A percentile compares a stretch with the other conserved stretches of the same genome.
These are phyloP conservation scores for Trifolium fragiferum DNA, from an alignment of 306 rosid genomes.

Conservation along the genomic window DNA sequence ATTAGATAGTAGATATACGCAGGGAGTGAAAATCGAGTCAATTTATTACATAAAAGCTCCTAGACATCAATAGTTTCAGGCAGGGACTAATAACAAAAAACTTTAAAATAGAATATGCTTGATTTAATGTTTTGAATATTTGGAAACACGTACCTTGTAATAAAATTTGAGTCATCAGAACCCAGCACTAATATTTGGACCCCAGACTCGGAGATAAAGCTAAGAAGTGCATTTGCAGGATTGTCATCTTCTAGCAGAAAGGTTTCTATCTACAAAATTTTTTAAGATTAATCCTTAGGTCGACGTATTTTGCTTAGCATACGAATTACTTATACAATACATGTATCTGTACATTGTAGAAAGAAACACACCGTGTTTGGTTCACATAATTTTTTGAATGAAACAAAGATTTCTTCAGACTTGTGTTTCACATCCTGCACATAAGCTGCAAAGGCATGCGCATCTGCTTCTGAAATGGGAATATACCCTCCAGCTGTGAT, in stretches of 20 bases:
- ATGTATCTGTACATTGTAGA: constrained; percentile 3
- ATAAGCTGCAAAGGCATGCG: constrained; percentile 57
- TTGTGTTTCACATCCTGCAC: constrained; percentile 63
- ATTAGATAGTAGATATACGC: constrained; percentile 3
- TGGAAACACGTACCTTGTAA: constrained; percentile 59
- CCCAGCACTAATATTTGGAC: constrained; percentile 74
- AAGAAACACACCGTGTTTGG: constrained; percentile 52
- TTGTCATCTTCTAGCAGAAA: constrained; percentile 77
- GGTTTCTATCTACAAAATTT: constrained; percentile 70
- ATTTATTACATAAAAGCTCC: constrained; percentile 27
- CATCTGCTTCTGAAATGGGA: constrained; percentile 65
- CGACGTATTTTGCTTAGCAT: neutral
- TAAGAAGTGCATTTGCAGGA: constrained; percentile 75
- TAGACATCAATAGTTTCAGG: neutral
- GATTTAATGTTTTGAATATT: constrained; percentile 17
- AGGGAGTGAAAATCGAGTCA: constrained; percentile 27
- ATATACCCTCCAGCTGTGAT: constrained; percentile 70
- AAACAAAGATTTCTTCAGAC: constrained; percentile 67
- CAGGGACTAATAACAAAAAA: constrained; percentile 11
- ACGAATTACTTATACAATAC: constrained; percentile 7
- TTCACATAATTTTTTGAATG: constrained; percentile 65
- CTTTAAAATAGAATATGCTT: neutral
- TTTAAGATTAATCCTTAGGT: constrained; percentile 32
- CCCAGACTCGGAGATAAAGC: constrained; percentile 62
- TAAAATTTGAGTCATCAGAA: constrained; percentile 61